phyloP scores from a whole-genome alignment of 2,329 filamentous ascomycete genomes.

The Tolypocladium cylindrosporum region DNA sequence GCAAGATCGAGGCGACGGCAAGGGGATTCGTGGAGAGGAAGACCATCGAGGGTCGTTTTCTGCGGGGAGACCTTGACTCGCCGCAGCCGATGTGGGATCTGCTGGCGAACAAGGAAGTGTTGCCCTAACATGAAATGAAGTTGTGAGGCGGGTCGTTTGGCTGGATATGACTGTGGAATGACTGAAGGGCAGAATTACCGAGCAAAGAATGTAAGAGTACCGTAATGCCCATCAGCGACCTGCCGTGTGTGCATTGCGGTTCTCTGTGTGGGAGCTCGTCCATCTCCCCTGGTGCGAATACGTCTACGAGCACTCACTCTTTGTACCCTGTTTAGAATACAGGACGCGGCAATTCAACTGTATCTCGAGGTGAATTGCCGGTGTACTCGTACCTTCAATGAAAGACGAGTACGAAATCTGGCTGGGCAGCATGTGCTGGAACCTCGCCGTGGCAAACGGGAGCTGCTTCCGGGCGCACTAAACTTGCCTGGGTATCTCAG shows the following conservation, averaged over 20 bases:
- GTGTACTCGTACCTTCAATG: not conserved
- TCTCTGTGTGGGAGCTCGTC: not conserved
- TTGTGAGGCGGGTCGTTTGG: not conserved
- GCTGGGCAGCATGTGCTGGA: not conserved
- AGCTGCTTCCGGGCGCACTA: not conserved
- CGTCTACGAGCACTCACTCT: not conserved
- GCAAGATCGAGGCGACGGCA: not conserved
- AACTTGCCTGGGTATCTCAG: not conserved
- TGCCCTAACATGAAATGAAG: not conserved
- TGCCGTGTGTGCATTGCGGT: not conserved
- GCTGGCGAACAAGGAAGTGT: not conserved
- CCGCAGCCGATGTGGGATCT: not conserved
- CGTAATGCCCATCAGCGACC: not conserved
- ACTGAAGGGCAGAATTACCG: not conserved
- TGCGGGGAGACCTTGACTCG: not conserved
- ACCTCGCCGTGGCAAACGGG: not conserved
- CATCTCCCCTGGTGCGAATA: not conserved
- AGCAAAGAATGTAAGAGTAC: no score
- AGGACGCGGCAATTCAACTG: no score
- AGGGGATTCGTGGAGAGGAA: not conserved
- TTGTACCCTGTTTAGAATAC: no score
- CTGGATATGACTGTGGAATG: not conserved
- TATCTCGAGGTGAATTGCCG: not conserved
- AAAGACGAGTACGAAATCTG: not conserved
- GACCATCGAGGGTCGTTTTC: not conserved